These are phyloP conservation scores for Rhypophila decipiens DNA, from an alignment of 495 filamentous ascomycete species.

Conservation along the genomic window DNA sequence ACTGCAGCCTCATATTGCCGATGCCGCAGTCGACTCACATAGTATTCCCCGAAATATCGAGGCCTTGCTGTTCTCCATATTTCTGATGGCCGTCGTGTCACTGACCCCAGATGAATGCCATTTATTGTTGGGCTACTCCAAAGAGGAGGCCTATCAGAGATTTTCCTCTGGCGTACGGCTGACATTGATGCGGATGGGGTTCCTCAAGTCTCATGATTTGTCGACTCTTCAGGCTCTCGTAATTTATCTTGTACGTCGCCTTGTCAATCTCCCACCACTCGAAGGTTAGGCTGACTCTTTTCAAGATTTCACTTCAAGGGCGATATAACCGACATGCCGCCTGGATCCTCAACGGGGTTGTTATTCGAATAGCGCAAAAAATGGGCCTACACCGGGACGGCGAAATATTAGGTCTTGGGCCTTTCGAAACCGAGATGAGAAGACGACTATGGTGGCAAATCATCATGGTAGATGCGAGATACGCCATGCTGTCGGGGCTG, in stretches of 20 bases:
- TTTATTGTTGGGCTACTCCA: conserved; percentile 38
- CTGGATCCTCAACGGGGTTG: conserved; percentile 50
- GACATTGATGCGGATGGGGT: conserved; percentile 41
- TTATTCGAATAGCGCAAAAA: conserved; percentile 61
- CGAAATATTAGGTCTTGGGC: conserved; percentile 54
- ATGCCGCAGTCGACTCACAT: conserved; percentile 30
- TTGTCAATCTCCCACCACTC: too few species aligned
- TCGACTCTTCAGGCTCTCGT: conserved; percentile 48
- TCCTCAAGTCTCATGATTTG: conserved; percentile 47
- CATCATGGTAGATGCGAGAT: conserved; percentile 55
- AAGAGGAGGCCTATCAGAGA: conserved; percentile 30
- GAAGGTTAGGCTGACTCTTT: conserved; percentile 11
- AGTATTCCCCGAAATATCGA: conserved; percentile 43
- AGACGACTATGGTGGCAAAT: conserved; percentile 71
- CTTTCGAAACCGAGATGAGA: conserved; percentile 63
- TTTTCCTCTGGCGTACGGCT: conserved; percentile 41
- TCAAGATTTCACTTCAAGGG: conserved; percentile 42
- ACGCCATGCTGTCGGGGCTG: conserved; percentile 57
- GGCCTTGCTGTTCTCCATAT: conserved; percentile 50
- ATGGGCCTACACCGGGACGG: conserved; percentile 71
- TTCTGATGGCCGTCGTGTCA: conserved; percentile 40
- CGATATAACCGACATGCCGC: conserved; percentile 44
- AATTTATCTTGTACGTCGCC: conserved; percentile 43
- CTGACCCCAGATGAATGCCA: conserved; percentile 45
- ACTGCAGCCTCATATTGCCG: conserved; percentile 45